Base-by-base conservation (phyloP, 352 stramenopile species). In the Saprolegnia diclina region DNA sequence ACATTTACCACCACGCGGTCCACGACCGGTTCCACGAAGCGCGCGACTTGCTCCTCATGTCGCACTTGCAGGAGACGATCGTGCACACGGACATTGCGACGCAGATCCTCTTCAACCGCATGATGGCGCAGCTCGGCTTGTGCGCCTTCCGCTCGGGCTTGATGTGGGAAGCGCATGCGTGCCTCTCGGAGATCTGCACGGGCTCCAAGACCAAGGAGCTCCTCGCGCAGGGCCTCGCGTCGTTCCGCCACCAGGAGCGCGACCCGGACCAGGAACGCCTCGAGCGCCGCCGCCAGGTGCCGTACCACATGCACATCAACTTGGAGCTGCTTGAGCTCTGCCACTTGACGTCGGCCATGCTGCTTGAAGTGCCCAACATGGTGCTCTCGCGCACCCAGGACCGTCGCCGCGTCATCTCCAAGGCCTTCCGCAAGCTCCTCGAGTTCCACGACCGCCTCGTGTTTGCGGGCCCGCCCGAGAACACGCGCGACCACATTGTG, bases 251-350 rank as follows among this genome's bases (percentile, higher is more conserved):
- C 72, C 80, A 88, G 73, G 96, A 99, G 73, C 97, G 97, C 72
- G 97, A 96, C 74, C 78, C 91, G 5, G 96, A 99, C 73, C 91
- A 99, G 79, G 97, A 99, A 79, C 98, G 98, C 63, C 83, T 96
- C 9, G 97, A 99, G 76, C 96, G 96, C 64, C 92, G 97, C 77
- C 87, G 97, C 50, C 93, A 98, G 74, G 86, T 99, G 64, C 97
- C 97, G 37, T 99, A 98, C 83, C 97, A 99, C 82, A 98, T 99
- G 91, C 97, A 99, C 82, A 98, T 99, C 75, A 99, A 99, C 78
- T 79, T 99, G 21, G 97, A 99, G 74, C 74, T 99, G 70, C 81
- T 99, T 38, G 97, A 99, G 77, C 96, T 91, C 64, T 98, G 90
- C 76, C 97, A 99, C 81, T 82, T 99, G 40, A 98, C 98, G 45